Base-by-base conservation (phyloP, 345 rosid species). In the Citrus glauca region DNA sequence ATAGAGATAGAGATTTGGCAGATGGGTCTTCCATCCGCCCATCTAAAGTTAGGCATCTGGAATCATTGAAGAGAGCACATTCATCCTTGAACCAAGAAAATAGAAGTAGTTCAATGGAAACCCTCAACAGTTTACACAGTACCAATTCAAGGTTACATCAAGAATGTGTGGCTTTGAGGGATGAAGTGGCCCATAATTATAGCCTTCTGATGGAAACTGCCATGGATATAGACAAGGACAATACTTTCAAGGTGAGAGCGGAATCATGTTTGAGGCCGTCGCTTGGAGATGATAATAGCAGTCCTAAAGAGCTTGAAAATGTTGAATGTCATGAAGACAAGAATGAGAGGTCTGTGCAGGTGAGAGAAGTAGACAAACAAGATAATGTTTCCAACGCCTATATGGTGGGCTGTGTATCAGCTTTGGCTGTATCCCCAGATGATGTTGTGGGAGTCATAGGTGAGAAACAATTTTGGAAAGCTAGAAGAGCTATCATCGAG, bases 391-490 rank as follows among this genome's bases (percentile, higher is more conserved):
- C 84, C 37, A 81, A 79, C 64, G 38, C 82, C 66, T 77, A 83
- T 22, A 77, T 77, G 65, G 62, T 81, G 78, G 88, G 88, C 37
- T 89, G 87, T 30, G 9, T 71, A 48, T 83, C 89, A 30, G 85
- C 78, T 73, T 32, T 84, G 71, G 81, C 72, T 82, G 70, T 91
- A 72, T 81, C 87, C 37, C 89, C 98, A 33, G 89, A 88, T 80
- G 89, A 90, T 78, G 84, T 93, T 40, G 88, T 87, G 3, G 87
- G 87, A 81, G 48, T 84, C 50, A 85, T 95, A 19, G 98, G 98
- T 64, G 88, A 90, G 79, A 88, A 89, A 66, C 88, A 79, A 77
- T 95, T 93, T 75, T 89, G 90, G 97, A 86, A 89, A 79, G 89
- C 89, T 20, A 89, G 97, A 87, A 83, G 85, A 75, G 89, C 84